These are phyloP conservation scores for Lactuca saligna DNA, from an alignment of 129 eudicot genomes.

Conservation along the genomic window DNA sequence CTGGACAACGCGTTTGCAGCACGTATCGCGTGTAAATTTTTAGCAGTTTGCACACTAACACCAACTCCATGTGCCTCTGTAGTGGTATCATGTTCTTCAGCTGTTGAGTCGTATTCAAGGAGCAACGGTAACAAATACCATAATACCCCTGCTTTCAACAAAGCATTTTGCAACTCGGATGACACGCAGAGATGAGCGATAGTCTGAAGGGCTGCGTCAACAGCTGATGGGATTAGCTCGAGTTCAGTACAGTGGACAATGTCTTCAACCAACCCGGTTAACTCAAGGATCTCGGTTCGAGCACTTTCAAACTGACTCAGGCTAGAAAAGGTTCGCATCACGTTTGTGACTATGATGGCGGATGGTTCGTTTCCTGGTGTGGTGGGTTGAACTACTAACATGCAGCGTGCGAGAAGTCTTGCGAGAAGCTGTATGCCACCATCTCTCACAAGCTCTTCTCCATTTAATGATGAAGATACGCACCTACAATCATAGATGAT, in stretches of 20 bases:
- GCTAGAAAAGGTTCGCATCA: conserved; percentile 80
- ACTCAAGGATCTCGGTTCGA: conserved; percentile 67
- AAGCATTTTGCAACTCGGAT: conserved; percentile 72
- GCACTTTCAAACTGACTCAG: conserved; percentile 92
- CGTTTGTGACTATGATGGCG: conserved; percentile 74
- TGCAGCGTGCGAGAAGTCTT: conserved; percentile 88
- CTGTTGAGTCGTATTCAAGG: conserved; percentile 97
- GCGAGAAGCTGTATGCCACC: conserved; percentile 93
- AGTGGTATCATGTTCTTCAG: conserved; percentile 70
- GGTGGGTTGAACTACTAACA: conserved; percentile 95
- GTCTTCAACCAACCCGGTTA: conserved; percentile 81
- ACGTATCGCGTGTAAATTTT: conserved; percentile 77
- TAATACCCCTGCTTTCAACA: conserved; percentile 84
- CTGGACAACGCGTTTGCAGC: conserved; percentile 83
- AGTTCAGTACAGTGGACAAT: conserved; percentile 96
- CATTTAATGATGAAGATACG: conserved; percentile 88
- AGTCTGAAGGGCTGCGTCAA: conserved; percentile 90
- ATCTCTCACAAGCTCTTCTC: conserved; percentile 99
- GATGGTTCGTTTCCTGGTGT: conserved; percentile 88
- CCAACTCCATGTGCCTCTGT: conserved; percentile 92
- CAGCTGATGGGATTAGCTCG: conserved; percentile 84
- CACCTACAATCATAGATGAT: conserved; percentile 48
- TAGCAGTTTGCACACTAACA: conserved; percentile 86
- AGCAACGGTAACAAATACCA: conserved; percentile 91
- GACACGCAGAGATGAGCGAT: conserved; percentile 89